Base-by-base conservation (phyloP, 352 stramenopile genomes). In the Thalassiosira hispida region DNA sequence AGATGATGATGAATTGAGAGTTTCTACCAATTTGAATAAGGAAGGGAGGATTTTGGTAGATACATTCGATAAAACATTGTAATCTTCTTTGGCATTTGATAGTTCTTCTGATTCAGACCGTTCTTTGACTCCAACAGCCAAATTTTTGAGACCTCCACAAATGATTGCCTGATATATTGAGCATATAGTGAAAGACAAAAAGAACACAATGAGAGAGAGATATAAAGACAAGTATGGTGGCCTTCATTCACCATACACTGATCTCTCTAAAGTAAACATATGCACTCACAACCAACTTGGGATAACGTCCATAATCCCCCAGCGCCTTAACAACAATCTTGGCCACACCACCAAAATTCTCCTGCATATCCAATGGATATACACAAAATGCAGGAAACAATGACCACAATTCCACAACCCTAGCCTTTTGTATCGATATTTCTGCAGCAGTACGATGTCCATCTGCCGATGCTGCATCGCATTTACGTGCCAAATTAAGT, bases 1-100 rank as follows among this genome's bases (percentile, higher is more conserved):
- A 9, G 51, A 53, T 14, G 73, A 38, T 38, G 51, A 53, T 14
- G 73, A 57, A 25, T 81, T 79, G 23, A 85, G 44, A 25, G 76
- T 82, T 65, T 88, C 81, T 9, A 89, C 75, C 20, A 89, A 47
- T 69, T 88, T 89, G 70, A 92, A 92, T 9, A 92, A 53, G 25
- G 75, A 82, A 16, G 81, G 84, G 23, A 92, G 66, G 42, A 92
- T 72, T 68, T 87, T 91, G 27, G 75, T 77, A 1, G 85, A 87
- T 12, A 74, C 33, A 18, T 77, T 69, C 16, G 52, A 79, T n/a
- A 90, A 42, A 6, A 65, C 61, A 63, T 87, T 79, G 20, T 52
- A 61, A 38, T 81, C 68, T 9, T 72, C 52, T 38, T 11, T 52
- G 40, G 61, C 29, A 27, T 69, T 51, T 14, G 75, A 49, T n/a